Conservation (phyloP, 805 yeast species). For the Candida orba region DNA sequence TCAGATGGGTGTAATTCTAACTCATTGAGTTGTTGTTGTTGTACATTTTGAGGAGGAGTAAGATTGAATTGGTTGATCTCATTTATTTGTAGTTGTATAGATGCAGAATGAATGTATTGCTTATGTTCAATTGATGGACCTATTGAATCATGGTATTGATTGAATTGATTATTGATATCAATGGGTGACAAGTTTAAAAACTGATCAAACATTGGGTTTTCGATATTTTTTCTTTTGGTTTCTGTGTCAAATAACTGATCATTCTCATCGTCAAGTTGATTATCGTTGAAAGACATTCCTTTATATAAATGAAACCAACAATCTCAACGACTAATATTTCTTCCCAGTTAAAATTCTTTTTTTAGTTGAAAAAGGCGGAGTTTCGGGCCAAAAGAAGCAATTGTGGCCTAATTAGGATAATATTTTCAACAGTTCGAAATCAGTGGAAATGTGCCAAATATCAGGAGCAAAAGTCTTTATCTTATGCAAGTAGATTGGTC, state of each 20-base stretch:
- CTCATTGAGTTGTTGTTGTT: neutral
- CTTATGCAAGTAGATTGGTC: constrained; percentile 41
- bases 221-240: neutral
- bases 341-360: neutral
- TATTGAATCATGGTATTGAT: neutral
- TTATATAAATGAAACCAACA: too few species aligned
- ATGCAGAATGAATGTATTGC: too few species aligned
- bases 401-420: neutral
- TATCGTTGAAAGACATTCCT: neutral
- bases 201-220: constrained; percentile 10
- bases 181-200: constrained; percentile 16
- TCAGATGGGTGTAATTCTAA: too few species aligned
- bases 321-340: too few species aligned
- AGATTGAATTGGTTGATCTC: too few species aligned
- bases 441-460: constrained; percentile 68
- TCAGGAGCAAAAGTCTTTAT: constrained; percentile 88
- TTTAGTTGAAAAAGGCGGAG: neutral
- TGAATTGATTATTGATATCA: constrained; percentile 3
- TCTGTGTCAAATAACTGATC: neutral
- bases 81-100: too few species aligned
- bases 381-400: neutral
- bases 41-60: too few species aligned
- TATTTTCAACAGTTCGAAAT: constrained; percentile 22
- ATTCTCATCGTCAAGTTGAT: neutral
- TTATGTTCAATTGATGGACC: too few species aligned